Conservation (phyloP, 352 stramenopile genomes). For the Globisporangium okanoganense region DNA sequence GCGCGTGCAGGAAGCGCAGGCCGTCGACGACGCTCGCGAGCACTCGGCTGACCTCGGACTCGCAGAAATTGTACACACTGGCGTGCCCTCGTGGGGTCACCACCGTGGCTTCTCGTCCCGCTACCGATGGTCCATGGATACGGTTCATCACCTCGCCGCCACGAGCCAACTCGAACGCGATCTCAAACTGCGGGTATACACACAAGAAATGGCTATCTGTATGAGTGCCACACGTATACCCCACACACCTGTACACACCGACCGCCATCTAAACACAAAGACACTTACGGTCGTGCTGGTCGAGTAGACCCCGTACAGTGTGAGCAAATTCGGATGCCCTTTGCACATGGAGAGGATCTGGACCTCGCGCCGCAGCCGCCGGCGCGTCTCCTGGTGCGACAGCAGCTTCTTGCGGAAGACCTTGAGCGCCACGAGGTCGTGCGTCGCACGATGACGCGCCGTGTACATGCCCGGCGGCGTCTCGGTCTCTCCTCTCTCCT, state of each 20-base stretch:
- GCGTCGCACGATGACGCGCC: slow-evolving; percentile 43
- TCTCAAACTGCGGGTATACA: slow-evolving; percentile 33
- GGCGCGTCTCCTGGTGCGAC: slow-evolving; percentile 30
- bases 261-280: too few relatives aligned
- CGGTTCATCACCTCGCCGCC: slow-evolving; percentile 57
- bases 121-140: slow-evolving; percentile 16
- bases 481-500: neutral
- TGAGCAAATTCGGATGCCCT: slow-evolving; percentile 61
- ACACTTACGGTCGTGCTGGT: slow-evolving; percentile 27
- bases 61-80: slow-evolving; percentile 27
- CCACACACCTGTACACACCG: neutral
- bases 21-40: slow-evolving; percentile 39
- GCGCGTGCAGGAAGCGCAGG: slow-evolving; percentile 54
- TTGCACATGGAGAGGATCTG: slow-evolving; percentile 41
- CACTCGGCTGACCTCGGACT: slow-evolving; percentile 54
- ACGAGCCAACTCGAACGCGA: slow-evolving; percentile 72
- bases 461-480: slow-evolving; percentile 53
- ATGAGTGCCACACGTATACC: too few relatives aligned
- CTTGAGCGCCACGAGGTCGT: slow-evolving; percentile 72
- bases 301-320: slow-evolving; percentile 57
- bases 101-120: neutral
- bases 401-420: slow-evolving; percentile 58
- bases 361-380: slow-evolving; percentile 71
- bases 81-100: neutral
- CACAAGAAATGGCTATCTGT: neutral